Percentiles rank a stretch among this genome's conserved stretches.
These are phyloP conservation scores for Leccinum sublutescens DNA, from an alignment of 768 basidiomycete species.

Conservation along the genomic window DNA sequence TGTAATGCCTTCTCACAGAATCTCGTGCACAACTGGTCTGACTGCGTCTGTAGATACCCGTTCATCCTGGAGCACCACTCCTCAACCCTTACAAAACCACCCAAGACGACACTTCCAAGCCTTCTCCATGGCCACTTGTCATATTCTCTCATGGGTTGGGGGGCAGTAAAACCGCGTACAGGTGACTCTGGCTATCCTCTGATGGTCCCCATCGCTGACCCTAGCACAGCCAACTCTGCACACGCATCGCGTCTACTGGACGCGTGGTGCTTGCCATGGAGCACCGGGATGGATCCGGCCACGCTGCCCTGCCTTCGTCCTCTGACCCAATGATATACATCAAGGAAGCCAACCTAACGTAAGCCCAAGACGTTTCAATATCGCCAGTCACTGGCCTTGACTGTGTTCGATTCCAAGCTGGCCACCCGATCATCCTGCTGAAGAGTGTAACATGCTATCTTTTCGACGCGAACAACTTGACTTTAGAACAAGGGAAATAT, in stretches of 20 bases:
- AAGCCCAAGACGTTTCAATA: slow-evolving; percentile 18
- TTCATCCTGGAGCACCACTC: slow-evolving; percentile 53
- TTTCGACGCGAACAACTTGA: slow-evolving; percentile 70
- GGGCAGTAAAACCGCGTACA: slow-evolving; percentile 71
- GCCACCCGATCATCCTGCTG: slow-evolving; percentile 18
- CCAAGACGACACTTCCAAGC: slow-evolving; percentile 4
- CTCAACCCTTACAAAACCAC: slow-evolving; percentile 28
- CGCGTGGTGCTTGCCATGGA: slow-evolving; percentile 80
- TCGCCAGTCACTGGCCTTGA: background rate
- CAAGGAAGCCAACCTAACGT: slow-evolving; percentile 56
- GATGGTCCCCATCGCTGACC: background rate
- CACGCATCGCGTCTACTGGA: slow-evolving; percentile 71
- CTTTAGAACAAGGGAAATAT: slow-evolving; percentile 68
- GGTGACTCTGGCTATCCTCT: slow-evolving; percentile 32
- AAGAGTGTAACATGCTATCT: slow-evolving; percentile 35
- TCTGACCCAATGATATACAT: slow-evolving; percentile 47
- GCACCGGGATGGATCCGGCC: slow-evolving; percentile 79
- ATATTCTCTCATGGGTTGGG: slow-evolving; percentile 86
- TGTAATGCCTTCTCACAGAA: background rate
- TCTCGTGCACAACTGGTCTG: background rate
- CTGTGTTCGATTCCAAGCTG: slow-evolving; percentile 18
- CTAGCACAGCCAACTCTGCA: slow-evolving; percentile 59
- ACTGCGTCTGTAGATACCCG: slow-evolving; percentile 46
- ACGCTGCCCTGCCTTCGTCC: slow-evolving; percentile 42
- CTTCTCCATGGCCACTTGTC: slow-evolving; percentile 67